These are phyloP conservation scores for Geranomyces variabilis DNA, from an alignment of 192 early-diverging fungal genomes.

Conservation along the genomic window DNA sequence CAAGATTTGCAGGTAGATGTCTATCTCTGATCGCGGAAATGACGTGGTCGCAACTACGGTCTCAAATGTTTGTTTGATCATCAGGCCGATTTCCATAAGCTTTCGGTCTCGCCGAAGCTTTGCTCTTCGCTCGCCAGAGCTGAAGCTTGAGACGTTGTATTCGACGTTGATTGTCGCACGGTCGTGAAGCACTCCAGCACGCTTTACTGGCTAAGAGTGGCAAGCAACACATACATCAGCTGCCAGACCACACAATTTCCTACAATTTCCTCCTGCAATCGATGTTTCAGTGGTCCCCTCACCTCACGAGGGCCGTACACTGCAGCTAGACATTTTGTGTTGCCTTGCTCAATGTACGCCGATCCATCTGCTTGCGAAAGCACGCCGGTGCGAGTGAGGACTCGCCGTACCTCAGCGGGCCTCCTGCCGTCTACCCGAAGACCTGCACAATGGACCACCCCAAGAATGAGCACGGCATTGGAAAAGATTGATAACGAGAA, in stretches of 20 bases:
- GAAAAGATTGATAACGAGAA: conserved; percentile 1
- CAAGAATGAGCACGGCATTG: not conserved
- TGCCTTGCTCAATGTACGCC: conserved; percentile 92
- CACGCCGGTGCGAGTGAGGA: conserved; percentile 76
- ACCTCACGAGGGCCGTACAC: conserved; percentile 94
- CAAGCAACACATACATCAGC: not conserved
- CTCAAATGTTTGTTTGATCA: conserved; percentile 91
- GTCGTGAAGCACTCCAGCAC: conserved; percentile 64
- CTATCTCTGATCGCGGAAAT: conserved; percentile 89
- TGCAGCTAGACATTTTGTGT: conserved; percentile 88
- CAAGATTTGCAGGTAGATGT: conserved; percentile 88
- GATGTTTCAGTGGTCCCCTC: not conserved
- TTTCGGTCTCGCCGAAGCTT: conserved; percentile 86
- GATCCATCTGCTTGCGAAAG: conserved; percentile 89
- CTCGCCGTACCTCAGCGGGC: conserved; percentile 83
- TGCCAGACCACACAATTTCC: not conserved
- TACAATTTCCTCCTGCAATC: not conserved
- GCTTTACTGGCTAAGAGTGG: conserved; percentile 54
- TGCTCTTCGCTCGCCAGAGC: conserved; percentile 82
- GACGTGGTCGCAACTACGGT: conserved; percentile 73
- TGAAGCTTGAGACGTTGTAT: conserved; percentile 90
- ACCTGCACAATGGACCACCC: conserved; percentile 47
- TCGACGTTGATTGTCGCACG: conserved; percentile 84
- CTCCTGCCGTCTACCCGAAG: conserved; percentile 93
- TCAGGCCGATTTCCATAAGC: conserved; percentile 80